Percentiles rank a stretch among this genome's conserved stretches.
Conservation (phyloP, 2,329 filamentous ascomycete species). For the Pseudofabraea citricarpa region DNA sequence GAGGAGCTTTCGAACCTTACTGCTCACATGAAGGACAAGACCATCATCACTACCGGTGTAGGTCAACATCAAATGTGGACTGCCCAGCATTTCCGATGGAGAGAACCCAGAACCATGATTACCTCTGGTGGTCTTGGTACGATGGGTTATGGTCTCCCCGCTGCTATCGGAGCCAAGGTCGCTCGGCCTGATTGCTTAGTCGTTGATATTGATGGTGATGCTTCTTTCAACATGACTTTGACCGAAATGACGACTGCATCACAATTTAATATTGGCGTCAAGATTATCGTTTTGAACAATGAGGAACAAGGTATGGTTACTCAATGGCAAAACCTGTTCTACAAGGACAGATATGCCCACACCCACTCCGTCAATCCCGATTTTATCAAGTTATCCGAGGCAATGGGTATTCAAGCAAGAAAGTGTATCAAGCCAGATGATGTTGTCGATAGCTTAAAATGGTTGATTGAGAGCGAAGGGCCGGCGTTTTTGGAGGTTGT, state of each 20-base stretch:
- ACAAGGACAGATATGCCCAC: conserved; percentile 87
- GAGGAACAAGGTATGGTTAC: conserved; percentile 99
- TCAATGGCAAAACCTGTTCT: conserved; percentile 97
- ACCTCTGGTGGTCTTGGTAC: conserved; percentile 93
- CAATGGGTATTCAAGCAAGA: conserved; percentile 80
- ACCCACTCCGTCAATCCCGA: conserved; percentile 95
- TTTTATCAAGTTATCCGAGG: conserved; percentile 87
- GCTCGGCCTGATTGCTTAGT: conserved; percentile 58
- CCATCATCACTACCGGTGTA: conserved; percentile 88
- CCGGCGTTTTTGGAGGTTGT: conserved; percentile 89
- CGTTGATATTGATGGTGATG: conserved; percentile 94
- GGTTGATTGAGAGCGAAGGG: conserved; percentile 87
- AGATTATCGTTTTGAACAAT: conserved; percentile 93
- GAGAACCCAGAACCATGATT: conserved; percentile 87
- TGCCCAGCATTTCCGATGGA: conserved; percentile 95
- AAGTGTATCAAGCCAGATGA: conserved; percentile 71
- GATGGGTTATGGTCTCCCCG: conserved; percentile 93
- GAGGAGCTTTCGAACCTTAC: conserved; percentile 85
- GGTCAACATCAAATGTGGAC: conserved; percentile 99
- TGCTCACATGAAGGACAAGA: conserved; percentile 72
- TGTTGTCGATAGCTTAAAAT: conserved; percentile 71
- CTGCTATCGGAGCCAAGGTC: conserved; percentile 93
- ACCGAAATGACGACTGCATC: conserved; percentile 90
- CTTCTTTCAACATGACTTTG: conserved; percentile 98
- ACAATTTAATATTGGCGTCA: conserved; percentile 95